A percentile compares a stretch with the other conserved stretches of the same genome.
phyloP scores from a whole-genome alignment of 805 yeast genomes.

The Ogataea minuta region DNA sequence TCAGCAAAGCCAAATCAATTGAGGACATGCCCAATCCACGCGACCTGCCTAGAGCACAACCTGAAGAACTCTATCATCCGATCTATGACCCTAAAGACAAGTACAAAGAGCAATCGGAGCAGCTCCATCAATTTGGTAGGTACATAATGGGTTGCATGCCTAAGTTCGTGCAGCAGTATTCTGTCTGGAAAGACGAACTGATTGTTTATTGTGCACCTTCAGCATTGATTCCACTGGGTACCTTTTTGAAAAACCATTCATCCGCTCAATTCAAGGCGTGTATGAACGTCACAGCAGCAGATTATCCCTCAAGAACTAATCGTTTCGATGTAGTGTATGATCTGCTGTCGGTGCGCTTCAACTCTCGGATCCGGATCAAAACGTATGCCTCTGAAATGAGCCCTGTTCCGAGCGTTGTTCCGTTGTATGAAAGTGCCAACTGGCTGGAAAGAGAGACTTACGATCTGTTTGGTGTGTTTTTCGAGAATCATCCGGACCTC shows the following conservation, averaged over 20 bases:
- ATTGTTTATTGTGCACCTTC: conserved; percentile 72
- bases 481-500: conserved; percentile 86
- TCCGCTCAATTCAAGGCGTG: conserved; percentile 76
- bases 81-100: conserved; percentile 76
- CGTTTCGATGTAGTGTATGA: conserved; percentile 88
- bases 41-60: conserved; percentile 34
- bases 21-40: conserved; percentile 35
- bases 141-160: conserved; percentile 78
- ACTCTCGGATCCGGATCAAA: conserved; percentile 84
- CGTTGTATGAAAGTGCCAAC: conserved; percentile 74
- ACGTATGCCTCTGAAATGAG: conserved; percentile 83
- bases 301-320: conserved; percentile 78
- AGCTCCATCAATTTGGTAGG: conserved; percentile 76
- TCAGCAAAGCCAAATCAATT: conserved; percentile 12
- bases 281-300: conserved; percentile 83
- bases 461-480: conserved; percentile 83
- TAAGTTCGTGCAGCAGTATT: conserved; percentile 75
- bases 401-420: conserved; percentile 77
- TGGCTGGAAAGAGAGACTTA: conserved; percentile 92
- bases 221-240: conserved; percentile 67
- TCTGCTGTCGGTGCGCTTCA: conserved; percentile 74
- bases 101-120: conserved; percentile 63
- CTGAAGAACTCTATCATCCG: conserved; percentile 40
- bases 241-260: conserved; percentile 73
- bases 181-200: conserved; percentile 90